Conservation (phyloP, 371 early-diverging fungal species). For the Sporodiniella umbellata region DNA sequence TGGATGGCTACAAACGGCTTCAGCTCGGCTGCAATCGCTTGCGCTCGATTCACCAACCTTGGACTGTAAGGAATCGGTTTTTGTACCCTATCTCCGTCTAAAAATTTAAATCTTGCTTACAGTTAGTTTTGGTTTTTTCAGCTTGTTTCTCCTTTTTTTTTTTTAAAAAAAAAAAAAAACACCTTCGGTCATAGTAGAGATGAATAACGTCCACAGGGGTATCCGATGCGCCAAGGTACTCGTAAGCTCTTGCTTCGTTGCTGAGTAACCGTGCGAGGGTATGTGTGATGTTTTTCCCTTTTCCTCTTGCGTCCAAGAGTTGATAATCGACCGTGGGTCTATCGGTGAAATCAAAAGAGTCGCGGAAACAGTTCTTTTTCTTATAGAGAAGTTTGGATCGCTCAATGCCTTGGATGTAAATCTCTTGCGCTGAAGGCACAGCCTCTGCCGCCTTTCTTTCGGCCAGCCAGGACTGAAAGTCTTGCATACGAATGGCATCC, state of each 20-base stretch:
- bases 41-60: conserved; percentile 28
- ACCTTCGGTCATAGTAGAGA: conserved; percentile 38
- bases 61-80: conserved; percentile 31
- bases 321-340: conserved; percentile 27
- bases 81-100: conserved; percentile 21
- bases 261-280: conserved; percentile 21
- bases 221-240: conserved; percentile 10
- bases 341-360: conserved; percentile 16
- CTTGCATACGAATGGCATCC: conserved; percentile 25
- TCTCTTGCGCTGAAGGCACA: conserved; percentile 34
- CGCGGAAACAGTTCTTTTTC: conserved; percentile 18
- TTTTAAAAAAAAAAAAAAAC: neutral
- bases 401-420: conserved; percentile 21
- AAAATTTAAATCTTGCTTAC: conserved; percentile 31
- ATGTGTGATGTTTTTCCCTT: conserved; percentile 29
- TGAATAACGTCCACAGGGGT: conserved; percentile 34
- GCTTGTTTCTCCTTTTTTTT: too few species aligned
- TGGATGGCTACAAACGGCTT: conserved; percentile 46
- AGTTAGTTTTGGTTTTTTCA: too few species aligned
- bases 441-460: conserved; percentile 11
- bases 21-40: conserved; percentile 31
- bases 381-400: conserved; percentile 10
- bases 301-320: conserved; percentile 20
- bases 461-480: conserved; percentile 22
- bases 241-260: conserved; percentile 26